A percentile compares a stretch with the other conserved stretches of the same genome.
Conservation (phyloP, 2,329 filamentous ascomycete species). For the Amauroascus verrucosus region DNA sequence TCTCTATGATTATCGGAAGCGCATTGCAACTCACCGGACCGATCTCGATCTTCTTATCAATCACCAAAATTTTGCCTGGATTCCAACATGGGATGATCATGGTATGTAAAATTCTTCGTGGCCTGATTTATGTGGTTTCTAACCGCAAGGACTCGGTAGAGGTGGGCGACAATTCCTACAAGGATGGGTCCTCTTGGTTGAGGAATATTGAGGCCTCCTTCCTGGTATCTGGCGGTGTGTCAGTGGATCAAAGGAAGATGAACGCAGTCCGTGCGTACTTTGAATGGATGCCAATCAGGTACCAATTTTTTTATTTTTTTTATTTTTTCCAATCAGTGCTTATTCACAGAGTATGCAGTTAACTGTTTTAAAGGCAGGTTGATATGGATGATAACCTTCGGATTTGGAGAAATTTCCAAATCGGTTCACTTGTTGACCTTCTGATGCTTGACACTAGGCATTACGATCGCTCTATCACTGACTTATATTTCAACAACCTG, state of each 20-base stretch:
- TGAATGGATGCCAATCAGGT: constrained; percentile 53
- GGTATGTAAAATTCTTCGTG: constrained; percentile 24
- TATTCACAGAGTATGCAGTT: not conserved
- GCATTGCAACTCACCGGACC: constrained; percentile 50
- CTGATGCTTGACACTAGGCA: constrained; percentile 60
- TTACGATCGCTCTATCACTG: constrained; percentile 57
- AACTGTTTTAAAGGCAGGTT: constrained; percentile 36
- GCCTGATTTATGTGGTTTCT: not conserved
- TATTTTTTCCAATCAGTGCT: constrained; percentile 15
- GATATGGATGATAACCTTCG: constrained; percentile 60
- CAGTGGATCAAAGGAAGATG: constrained; percentile 62
- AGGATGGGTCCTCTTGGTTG: constrained; percentile 49
- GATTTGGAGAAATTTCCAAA: constrained; percentile 56
- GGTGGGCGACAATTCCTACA: constrained; percentile 56
- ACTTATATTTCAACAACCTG: constrained; percentile 48
- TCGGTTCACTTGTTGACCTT: constrained; percentile 56
- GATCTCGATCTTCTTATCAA: constrained; percentile 49
- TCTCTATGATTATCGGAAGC: constrained; percentile 50
- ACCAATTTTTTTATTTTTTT: not conserved
- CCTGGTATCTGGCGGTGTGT: constrained; percentile 48
- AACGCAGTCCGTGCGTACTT: constrained; percentile 63
- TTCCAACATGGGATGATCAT: constrained; percentile 55
- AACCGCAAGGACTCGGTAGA: constrained; percentile 26
- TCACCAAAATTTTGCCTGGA: constrained; percentile 52
- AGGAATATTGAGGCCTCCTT: constrained; percentile 61